Evolutionary conservation across 108 stramenopile species (phyloP).

Genomic region (Cyclotella sp.): DNA sequence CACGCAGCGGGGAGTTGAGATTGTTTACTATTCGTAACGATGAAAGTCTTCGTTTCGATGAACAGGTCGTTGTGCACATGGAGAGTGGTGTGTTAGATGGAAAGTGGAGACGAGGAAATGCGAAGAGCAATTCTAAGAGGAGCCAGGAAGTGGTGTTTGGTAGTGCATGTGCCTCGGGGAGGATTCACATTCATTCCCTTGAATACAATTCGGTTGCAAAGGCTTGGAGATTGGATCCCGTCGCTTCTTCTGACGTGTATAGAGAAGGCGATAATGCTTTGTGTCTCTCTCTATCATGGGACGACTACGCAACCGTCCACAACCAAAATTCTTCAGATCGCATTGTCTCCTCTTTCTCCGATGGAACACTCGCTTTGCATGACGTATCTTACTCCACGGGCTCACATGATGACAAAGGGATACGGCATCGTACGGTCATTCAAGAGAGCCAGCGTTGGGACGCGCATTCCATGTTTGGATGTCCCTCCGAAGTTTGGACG

Average conservation of each 20-base stretch:
- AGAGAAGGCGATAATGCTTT: constrained; percentile 23
- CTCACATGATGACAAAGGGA: background rate
- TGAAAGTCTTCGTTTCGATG: constrained; percentile 30
- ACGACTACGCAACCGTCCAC: constrained; percentile 1
- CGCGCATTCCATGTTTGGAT: constrained; percentile 80
- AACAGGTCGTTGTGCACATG: constrained; percentile 36
- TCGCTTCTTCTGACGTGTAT: constrained; percentile 27
- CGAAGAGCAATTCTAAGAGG: background rate
- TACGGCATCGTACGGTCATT: background rate
- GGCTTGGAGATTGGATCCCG: constrained; percentile 40
- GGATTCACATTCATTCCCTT: constrained; percentile 52
- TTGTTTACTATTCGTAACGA: constrained; percentile 38
- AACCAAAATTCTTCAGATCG: constrained; percentile 23
- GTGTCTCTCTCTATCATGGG: constrained; percentile 67
- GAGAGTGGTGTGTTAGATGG: constrained; percentile 80
- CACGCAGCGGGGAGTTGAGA: constrained; percentile 53
- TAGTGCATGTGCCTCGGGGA: constrained; percentile 45
- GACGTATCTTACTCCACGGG: constrained; percentile 19
- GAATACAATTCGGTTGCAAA: constrained; percentile 3
- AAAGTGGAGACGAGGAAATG: constrained; percentile 63
- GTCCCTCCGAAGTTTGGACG: constrained; percentile 88
- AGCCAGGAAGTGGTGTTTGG: constrained; percentile 26
- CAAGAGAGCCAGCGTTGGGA: constrained; percentile 59
- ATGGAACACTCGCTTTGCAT: constrained; percentile 72
- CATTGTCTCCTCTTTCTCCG: constrained; percentile 85